phyloP scores from a whole-genome alignment of 1,139 yeast species.

The Taphrina wiesneri region DNA sequence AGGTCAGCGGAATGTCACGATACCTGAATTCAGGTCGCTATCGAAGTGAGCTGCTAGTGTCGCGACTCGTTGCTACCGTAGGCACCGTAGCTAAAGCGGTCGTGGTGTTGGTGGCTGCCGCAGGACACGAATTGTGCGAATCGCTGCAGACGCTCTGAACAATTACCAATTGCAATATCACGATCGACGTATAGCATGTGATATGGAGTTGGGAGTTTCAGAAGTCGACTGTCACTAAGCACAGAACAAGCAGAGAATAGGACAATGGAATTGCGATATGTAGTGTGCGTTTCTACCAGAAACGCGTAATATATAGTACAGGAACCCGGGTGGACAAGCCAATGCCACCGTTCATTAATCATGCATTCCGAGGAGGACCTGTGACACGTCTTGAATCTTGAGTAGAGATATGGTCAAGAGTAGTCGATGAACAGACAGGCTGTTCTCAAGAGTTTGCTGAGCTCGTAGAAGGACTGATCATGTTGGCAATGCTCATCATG shows the following conservation, averaged over 20 bases:
- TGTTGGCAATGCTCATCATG: slow-evolving; percentile 16
- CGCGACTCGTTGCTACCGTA: background rate
- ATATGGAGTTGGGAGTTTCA: background rate
- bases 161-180: too few species aligned
- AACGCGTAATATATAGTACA: background rate
- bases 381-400: background rate
- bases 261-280: background rate
- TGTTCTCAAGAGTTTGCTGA: background rate
- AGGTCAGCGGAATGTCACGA: background rate
- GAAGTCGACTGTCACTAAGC: too few species aligned
- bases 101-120: background rate
- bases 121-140: background rate
- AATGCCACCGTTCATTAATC: background rate
- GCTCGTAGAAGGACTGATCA: slow-evolving; percentile 2
- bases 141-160: too few species aligned
- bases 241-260: too few species aligned
- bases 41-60: background rate
- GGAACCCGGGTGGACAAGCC: background rate
- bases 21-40: background rate
- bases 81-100: too few species aligned
- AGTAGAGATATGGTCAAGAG: too few species aligned
- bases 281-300: background rate
- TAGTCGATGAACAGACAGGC: background rate
- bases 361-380: background rate
- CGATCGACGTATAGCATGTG: background rate